Percentiles rank a stretch among this genome's conserved stretches.
phyloP scores from a whole-genome alignment of 352 stramenopile genomes.

The Phytophthora citricola region DNA sequence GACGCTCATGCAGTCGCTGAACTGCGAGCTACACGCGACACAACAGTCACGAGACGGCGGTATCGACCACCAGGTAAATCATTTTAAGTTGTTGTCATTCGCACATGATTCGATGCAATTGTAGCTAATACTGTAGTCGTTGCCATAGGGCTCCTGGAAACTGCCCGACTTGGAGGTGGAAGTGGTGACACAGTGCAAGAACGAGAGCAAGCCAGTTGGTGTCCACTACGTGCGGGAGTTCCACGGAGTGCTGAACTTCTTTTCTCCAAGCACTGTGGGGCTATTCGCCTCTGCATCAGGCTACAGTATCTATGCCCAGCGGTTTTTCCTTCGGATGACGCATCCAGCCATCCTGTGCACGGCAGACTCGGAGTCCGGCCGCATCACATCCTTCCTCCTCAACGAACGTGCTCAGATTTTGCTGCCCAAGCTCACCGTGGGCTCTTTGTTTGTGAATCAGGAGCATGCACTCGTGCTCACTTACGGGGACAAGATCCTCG shows the following conservation, averaged over 20 bases:
- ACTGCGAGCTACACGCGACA: constrained; percentile 62
- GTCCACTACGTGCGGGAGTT: constrained; percentile 79
- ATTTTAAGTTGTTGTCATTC: not conserved
- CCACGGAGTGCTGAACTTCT: constrained; percentile 68
- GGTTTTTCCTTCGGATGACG: constrained; percentile 75
- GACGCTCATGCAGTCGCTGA: constrained; percentile 53
- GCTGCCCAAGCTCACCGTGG: constrained; percentile 70
- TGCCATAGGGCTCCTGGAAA: constrained; percentile 61
- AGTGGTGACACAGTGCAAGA: constrained; percentile 86
- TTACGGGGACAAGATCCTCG: constrained; percentile 72
- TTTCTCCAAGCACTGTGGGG: constrained; percentile 50
- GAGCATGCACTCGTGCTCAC: constrained; percentile 75
- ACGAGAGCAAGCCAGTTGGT: constrained; percentile 71
- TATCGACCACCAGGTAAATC: constrained; percentile 66
- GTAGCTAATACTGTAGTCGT: constrained; percentile 3
- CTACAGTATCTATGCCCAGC: constrained; percentile 80
- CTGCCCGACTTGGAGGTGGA: constrained; percentile 68
- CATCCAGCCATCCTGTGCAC: constrained; percentile 70
- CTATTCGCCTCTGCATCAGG: constrained; percentile 78
- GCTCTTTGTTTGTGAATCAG: constrained; percentile 67
- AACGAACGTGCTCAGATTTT: constrained; percentile 64
- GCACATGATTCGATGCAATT: not conserved
- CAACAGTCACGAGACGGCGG: constrained; percentile 75
- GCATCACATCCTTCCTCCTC: constrained; percentile 66
- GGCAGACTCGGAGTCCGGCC: constrained; percentile 36